These are phyloP conservation scores for Brasenia schreberi DNA, from an alignment of 164 flowering plant genomes.

Conservation along the genomic window DNA sequence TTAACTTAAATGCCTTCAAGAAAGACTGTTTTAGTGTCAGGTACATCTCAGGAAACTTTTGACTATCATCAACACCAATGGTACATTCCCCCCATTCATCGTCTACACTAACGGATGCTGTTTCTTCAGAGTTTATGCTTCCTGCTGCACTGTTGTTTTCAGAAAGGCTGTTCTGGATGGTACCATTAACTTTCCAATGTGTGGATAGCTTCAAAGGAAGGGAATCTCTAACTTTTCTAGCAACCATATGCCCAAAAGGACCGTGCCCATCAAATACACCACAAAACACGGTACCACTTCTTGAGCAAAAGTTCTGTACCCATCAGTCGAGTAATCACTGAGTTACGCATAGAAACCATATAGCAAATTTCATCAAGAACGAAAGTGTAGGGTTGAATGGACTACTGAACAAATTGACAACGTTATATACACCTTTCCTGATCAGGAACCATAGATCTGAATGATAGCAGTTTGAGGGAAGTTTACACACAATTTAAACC, in stretches of 20 bases:
- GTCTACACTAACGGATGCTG: conserved; percentile 30
- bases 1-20: conserved; percentile 52
- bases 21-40: conserved; percentile 38
- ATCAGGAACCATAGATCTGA: no score
- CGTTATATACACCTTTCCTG: not conserved
- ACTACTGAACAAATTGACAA: not conserved
- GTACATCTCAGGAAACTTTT: conserved; percentile 40
- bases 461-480: no score
- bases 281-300: conserved; percentile 49
- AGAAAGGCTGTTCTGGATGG: conserved; percentile 9
- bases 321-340: conserved; percentile 11
- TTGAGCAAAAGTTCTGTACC: conserved; percentile 50
- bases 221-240: conserved; percentile 65
- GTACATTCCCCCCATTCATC: conserved; percentile 33
- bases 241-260: conserved; percentile 80
- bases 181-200: conserved; percentile 35
- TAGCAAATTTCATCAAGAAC: not conserved
- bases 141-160: conserved; percentile 17
- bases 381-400: not conserved
- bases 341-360: not conserved
- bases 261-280: conserved; percentile 93
- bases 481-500: no score
- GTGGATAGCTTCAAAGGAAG: conserved; percentile 52
- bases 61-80: conserved; percentile 28
- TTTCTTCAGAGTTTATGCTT: conserved; percentile 35